Base-by-base conservation (phyloP, 768 basidiomycete species). In the Russula compacta region DNA sequence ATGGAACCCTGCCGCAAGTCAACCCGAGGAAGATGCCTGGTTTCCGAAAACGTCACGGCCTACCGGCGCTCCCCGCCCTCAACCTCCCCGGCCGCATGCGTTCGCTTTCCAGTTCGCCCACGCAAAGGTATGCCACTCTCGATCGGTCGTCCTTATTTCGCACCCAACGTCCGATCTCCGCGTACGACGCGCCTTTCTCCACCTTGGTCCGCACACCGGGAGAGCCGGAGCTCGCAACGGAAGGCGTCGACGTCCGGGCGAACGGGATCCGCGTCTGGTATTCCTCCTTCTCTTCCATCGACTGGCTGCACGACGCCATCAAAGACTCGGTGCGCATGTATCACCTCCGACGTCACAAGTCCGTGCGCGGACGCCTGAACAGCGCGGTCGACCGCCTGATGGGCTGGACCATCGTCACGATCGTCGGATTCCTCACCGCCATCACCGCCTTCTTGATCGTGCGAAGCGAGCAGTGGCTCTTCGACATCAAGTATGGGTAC, bases 221-320 rank as follows among this genome's bases (percentile, higher is more conserved):
- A 71, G 46, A 63, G 14, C 53, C 40, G 1, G 80, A 77, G 7
- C 71, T 76, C 17, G 83, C 81, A 48, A 71, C 78, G 17, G 86
- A 84, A 59, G 78, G 83, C 11, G 56, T 44, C 52, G 24, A 29
- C 24, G 57, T 58, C 36, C 84, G 83, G 68, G 83, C 84, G 52
- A 95, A 95, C 66, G 94, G 94, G 39, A 85, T 92, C 59, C 86
- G 92, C 32, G 90, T 93, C n/a, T 90, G 87, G 91, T 93, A 92
- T 72, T 85, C 87, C 11, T 90, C 89, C 3, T 95, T 86, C 75
- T 85, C 90, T 0, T 92, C 89, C 19, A 87, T 95, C 59, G 94
- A 98, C 73, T 98, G 95, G 95, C 77, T 98, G 56, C 95, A 98
- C 68, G 95, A 98, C 75, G 82, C 91, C 43, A 92, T 98, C 76